Conservation (phyloP, 1,139 yeast genomes). For the Yamadazyma siamensis region DNA sequence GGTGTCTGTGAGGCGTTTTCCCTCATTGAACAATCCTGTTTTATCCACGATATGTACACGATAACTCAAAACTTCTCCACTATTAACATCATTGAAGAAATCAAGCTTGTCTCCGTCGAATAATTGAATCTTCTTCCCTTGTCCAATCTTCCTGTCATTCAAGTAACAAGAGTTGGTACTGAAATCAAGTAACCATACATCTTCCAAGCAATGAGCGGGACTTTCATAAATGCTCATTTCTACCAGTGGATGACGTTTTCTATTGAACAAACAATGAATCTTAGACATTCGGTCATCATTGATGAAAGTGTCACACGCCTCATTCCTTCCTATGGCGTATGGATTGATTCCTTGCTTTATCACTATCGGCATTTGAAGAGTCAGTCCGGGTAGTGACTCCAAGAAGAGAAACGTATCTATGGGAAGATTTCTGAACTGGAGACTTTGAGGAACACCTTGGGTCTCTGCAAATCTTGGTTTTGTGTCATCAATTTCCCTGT, state of each 20-base stretch:
- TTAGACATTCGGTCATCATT: conserved; percentile 78
- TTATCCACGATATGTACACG: conserved; percentile 49
- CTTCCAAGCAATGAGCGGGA: conserved; percentile 66
- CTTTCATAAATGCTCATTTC: conserved; percentile 54
- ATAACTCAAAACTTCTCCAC: conserved; percentile 52
- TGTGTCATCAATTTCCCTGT: conserved; percentile 2
- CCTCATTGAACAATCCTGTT: conserved; percentile 54
- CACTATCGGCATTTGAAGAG: conserved; percentile 41
- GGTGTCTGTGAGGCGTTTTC: conserved; percentile 19
- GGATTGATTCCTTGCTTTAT: conserved; percentile 63
- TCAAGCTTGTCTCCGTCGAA: conserved; percentile 64
- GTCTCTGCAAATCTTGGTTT: neutral
- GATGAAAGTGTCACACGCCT: conserved; percentile 55
- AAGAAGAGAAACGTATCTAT: conserved; percentile 28
- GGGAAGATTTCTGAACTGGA: conserved; percentile 14
- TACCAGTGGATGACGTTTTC: conserved; percentile 56
- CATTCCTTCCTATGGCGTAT: conserved; percentile 63
- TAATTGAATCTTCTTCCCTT: conserved; percentile 58
- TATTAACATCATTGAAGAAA: conserved; percentile 58
- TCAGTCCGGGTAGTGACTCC: conserved; percentile 27
- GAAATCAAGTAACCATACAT: conserved; percentile 77
- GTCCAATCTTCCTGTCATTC: conserved; percentile 57
- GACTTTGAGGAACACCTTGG: neutral
- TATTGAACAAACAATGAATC: conserved; percentile 69
- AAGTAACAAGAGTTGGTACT: conserved; percentile 80